Evolutionary conservation across 306 rosid species (phyloP), one percentile per base, ranked within the genome.

Genomic region (Cyclanthera cordifolia): DNA sequence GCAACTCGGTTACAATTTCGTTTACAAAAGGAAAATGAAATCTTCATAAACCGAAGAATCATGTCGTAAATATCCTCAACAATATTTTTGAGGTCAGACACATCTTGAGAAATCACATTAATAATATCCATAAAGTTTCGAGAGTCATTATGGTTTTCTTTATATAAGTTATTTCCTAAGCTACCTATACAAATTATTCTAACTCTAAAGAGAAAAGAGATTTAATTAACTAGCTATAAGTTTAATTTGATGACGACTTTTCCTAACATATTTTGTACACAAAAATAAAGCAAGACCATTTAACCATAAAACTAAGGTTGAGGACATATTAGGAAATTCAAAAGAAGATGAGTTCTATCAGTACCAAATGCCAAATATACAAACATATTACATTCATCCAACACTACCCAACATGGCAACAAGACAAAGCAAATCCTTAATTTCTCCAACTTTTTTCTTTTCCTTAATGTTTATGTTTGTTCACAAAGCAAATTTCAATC

Each of bases 401-500:
- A 25, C 34, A 34, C 27, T 41, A 53, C 61, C 68, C 30, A 57
- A 41, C 16, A 17, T 27, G 53, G 37, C 10, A 57, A 28, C 58
- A 69, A 21, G 47, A 14, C 57, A 71, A 81, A 51, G 39, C 51
- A 19, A 73, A 66, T 32, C 57, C 14, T 70, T n/a, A 21, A 53
- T 14, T 54, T 3, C 70, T 61, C 39, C 54, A 52, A 37, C 67
- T 43, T 8, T 46, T 41, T 50, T 47, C 17, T 19, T 63, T 39
- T 39, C 24, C 69, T 20, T 41, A 5, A 20, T 41, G 19, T 39
- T 59, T 34, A 17, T 59, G 67, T 17, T 63, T 67, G 81, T 77
- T 73, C 37, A 41, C 0, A 59, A 60, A 69, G 73, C 56, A 70
- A 76, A 69, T 68, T 73, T 73, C 48, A 47, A 72, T 47, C 45